Base-by-base conservation (phyloP, 179 eudicot species). In the Kewa caespitosa region DNA sequence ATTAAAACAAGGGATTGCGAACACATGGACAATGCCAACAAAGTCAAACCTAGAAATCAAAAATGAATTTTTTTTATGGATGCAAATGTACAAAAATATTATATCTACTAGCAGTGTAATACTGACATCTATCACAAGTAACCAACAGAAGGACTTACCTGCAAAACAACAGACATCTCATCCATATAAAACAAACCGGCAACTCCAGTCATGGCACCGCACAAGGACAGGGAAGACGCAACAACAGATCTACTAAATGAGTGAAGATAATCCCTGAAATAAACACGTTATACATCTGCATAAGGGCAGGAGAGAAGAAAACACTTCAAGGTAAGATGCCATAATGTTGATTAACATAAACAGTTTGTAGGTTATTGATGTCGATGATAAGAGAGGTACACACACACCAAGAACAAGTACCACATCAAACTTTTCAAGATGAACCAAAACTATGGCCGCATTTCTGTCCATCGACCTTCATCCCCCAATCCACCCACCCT, bases 251-350 rank as follows among this genome's bases (percentile, higher is more conserved):
- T 76, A 71, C 85, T 88, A 82, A 90, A 85, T 61, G 96, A 87
- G 82, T 88, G 81, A 59, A 79, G 73, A 72, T 88, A 85, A 78
- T 88, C 84, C 97, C 99, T 96, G 97, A 67, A 83, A 85, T 67
- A 72, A 30, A 76, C 38, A 77, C 65, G 50, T 76, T 13, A 75
- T 34, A 79, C 73, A 71, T 54, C 39, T 64, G 34, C 18, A 59
- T 81, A 61, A 73, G 41, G 69, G n/a, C 31, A 48, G 30, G 60
- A 63, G 32, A 41, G 22, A 69, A 65, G 22, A 17, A 11, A n/a
- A 52, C 23, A 78, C 52, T 17, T 28, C 78, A 69, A 36, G 25
- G 52, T 23, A 11, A 8, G 2, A 43, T 31, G 18, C 46, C 15
- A 42, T 9, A 5, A 54, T 17, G 20, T 14, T 5, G 5, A 54